Base-by-base conservation (phyloP, 2,329 filamentous ascomycete species). In the Neonectria coccinea region DNA sequence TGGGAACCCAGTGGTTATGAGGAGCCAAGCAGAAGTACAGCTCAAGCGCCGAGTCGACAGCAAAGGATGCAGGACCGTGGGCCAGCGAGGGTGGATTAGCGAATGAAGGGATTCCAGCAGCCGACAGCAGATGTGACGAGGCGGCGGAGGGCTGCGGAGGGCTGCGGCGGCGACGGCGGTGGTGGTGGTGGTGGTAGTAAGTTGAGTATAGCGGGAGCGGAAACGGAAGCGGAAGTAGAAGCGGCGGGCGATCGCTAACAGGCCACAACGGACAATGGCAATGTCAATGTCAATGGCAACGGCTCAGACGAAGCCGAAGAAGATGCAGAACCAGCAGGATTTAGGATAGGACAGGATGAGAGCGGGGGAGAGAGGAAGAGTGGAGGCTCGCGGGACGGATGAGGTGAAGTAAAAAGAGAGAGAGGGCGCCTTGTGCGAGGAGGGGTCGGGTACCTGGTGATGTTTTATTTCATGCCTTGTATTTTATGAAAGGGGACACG, bases 401-500 rank as follows among this genome's bases (percentile, higher is more conserved):
- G 59, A 67, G 61, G 59, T 63, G 60, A 59, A 64, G 63, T 44
- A 67, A 36, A 63, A 63, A 57, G 48, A 51, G 44, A 58, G 64
- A 56, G 58, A 56, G 56, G 48, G 65, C 59, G 58, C 60, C 60
- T 70, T 48, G 68, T 61, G 68, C 65, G 60, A 72, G 67, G 72
- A 74, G 71, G 72, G 70, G 70, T 71, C 65, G 70, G 70, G 71
- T 67, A 70, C 71, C 65, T 71, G 69, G 62, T 67, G 70, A 74
- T 74, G 69, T 74, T 74, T 74, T 74, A 74, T 74, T 74, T 73
- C 70, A 59, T 74, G 67, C 63, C 69, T 69, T 73, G 60, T 73
- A 73, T 72, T 74, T 74, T 73, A 74, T 74, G 72, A 74, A 74
- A 72, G 72, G 72, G 72, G 67, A 72, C 65, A 74, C 72, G 72